A percentile compares a stretch with the other conserved stretches of the same genome.
phyloP scores from a whole-genome alignment of 306 rosid species.

The Clitoria ternatea region DNA sequence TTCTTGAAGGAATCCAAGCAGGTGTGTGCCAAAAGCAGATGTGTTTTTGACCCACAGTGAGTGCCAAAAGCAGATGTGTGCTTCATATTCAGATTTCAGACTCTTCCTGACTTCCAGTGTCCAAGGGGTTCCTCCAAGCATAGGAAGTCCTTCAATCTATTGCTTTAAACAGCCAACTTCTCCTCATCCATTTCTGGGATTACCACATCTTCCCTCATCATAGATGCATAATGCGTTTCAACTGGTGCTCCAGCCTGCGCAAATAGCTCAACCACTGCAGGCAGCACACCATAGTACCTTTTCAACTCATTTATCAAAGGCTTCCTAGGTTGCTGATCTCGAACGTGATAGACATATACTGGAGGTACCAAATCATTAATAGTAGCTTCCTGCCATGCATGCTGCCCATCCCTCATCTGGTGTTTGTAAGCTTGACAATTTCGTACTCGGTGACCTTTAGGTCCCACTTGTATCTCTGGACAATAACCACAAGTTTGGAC shows the following conservation, averaged over 20 bases:
- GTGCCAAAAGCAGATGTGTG: not conserved
- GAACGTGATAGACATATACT: conserved; percentile 61
- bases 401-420: conserved; percentile 87
- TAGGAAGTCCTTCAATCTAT: not conserved
- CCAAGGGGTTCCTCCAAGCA: conserved; percentile 1
- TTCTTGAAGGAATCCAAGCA: not conserved
- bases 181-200: conserved; percentile 56
- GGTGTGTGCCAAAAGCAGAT: not conserved
- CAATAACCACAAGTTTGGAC: conserved; percentile 78
- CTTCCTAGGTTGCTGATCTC: conserved; percentile 29
- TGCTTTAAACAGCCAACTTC: conserved; percentile 55
- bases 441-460: conserved; percentile 66
- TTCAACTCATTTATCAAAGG: conserved; percentile 52
- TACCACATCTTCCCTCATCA: conserved; percentile 58
- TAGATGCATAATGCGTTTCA: conserved; percentile 32
- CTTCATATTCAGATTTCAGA: not conserved
- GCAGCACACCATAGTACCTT: conserved; percentile 61
- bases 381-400: conserved; percentile 75
- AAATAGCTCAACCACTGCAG: conserved; percentile 74
- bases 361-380: conserved; percentile 55
- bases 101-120: not conserved
- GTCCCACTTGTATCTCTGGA: conserved; percentile 75
- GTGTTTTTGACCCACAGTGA: not conserved
- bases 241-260: conserved; percentile 54
- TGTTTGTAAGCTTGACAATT: conserved; percentile 71